phyloP scores from a whole-genome alignment of 192 early-diverging fungal genomes.

The Coemansia sp. region DNA sequence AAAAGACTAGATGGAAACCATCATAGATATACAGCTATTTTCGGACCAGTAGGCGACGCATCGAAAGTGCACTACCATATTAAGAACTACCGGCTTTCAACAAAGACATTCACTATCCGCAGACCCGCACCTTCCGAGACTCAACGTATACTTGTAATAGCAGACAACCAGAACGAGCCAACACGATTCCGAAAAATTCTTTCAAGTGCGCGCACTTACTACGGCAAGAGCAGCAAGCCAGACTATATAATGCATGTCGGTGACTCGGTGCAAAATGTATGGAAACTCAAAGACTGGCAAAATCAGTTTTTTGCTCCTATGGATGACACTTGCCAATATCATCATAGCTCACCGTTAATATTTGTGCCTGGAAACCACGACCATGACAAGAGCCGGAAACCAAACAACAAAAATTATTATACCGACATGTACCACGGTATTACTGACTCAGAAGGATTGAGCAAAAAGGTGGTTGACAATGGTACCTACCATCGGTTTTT shows the following conservation, averaged over 20 bases:
- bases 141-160: conserved; percentile 31
- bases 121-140: conserved; percentile 4
- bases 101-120: conserved; percentile 20
- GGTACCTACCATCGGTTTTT: conserved; percentile 40
- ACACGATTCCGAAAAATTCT: conserved; percentile 27
- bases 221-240: conserved; percentile 7
- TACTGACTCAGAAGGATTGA: conserved; percentile 13
- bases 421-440: conserved; percentile 49
- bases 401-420: conserved; percentile 53
- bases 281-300: conserved; percentile 65
- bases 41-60: conserved; percentile 24
- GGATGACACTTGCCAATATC: conserved; percentile 53
- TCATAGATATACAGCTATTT: conserved; percentile 35
- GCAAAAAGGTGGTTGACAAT: conserved; percentile 9
- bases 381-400: conserved; percentile 54
- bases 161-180: conserved; percentile 46
- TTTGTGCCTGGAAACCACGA: conserved; percentile 79
- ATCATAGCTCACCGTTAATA: conserved; percentile 59
- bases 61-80: conserved; percentile 27
- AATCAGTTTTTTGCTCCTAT: conserved; percentile 65
- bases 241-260: conserved; percentile 68
- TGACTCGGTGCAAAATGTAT: conserved; percentile 62
- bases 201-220: conserved; percentile 6
- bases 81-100: conserved; percentile 16
- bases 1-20: conserved; percentile 26